Percentiles rank a stretch among this genome's conserved stretches.
Conservation (phyloP, 1,284 basidiomycete species). For the Malassezia brasiliensis region DNA sequence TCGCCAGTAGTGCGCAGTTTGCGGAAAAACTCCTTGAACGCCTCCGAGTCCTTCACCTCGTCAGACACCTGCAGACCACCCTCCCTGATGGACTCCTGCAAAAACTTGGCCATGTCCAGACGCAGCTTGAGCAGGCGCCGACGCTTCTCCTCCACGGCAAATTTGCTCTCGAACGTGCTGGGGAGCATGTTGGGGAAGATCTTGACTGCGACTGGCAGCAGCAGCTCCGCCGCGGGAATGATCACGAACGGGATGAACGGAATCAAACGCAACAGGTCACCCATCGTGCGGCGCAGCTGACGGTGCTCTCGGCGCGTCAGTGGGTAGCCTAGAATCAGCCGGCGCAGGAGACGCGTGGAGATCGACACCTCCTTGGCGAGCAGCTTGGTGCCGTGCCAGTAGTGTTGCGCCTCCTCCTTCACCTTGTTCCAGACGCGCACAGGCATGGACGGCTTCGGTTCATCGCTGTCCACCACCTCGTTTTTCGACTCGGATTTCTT, state of each 20-base stretch:
- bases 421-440: slow-evolving; percentile 67
- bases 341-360: slow-evolving; percentile 75
- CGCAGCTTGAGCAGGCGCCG: slow-evolving; percentile 87
- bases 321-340: slow-evolving; percentile 79
- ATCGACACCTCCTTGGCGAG: slow-evolving; percentile 90
- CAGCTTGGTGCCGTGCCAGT: slow-evolving; percentile 93
- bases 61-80: slow-evolving; percentile 73
- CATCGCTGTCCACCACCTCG: slow-evolving; percentile 1
- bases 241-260: slow-evolving; percentile 91
- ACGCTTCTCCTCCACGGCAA: slow-evolving; percentile 74
- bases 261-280: slow-evolving; percentile 79
- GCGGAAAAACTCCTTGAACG: slow-evolving; percentile 98
- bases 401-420: slow-evolving; percentile 91
- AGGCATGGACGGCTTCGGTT: slow-evolving; percentile 17
- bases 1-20: slow-evolving; percentile 95
- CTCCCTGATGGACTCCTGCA: slow-evolving; percentile 92
- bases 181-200: slow-evolving; percentile 98
- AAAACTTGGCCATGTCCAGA: slow-evolving; percentile 97
- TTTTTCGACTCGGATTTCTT: not conserved
- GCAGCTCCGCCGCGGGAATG: slow-evolving; percentile 94
- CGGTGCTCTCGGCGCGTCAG: slow-evolving; percentile 85
- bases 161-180: slow-evolving; percentile 96
- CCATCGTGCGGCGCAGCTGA: slow-evolving; percentile 86
- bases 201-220: slow-evolving; percentile 92
- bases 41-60: slow-evolving; percentile 80